Evolutionary conservation across 768 basidiomycete genomes (phyloP).

Genomic region (Mycena haematopus): DNA sequence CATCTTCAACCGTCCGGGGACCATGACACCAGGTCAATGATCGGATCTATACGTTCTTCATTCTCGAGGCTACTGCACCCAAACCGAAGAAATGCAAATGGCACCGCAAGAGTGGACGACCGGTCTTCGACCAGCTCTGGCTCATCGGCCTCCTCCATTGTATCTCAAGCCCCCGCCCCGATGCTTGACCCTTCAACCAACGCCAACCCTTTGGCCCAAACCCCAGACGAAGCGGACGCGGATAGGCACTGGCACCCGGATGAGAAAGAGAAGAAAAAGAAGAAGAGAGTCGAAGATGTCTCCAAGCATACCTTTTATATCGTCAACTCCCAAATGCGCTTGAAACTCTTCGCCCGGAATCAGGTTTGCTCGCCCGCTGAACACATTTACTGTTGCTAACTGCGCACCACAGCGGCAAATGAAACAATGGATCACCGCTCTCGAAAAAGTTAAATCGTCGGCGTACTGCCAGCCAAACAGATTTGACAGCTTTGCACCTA

Average conservation of each 20-base stretch:
- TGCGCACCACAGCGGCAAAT: constrained; percentile 75
- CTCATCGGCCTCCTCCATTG: constrained; percentile 44
- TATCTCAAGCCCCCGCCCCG: constrained; percentile 53
- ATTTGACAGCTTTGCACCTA: constrained; percentile 95
- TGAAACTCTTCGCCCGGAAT: constrained; percentile 88
- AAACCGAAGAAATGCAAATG: constrained; percentile 31
- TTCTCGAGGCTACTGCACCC: constrained; percentile 54
- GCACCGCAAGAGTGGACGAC: constrained; percentile 33
- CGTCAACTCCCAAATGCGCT: constrained; percentile 85
- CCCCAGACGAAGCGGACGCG: constrained; percentile 35
- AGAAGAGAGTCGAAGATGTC: constrained; percentile 62
- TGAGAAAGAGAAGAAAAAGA: constrained; percentile 52
- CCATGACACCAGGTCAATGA: constrained; percentile 45
- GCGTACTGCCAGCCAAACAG: constrained; percentile 81
- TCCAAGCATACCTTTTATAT: constrained; percentile 96
- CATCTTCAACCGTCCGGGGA: constrained; percentile 29
- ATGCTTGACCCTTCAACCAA: constrained; percentile 87
- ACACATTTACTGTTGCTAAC: constrained; percentile 11
- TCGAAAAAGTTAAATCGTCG: constrained; percentile 84
- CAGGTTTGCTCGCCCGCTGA: constrained; percentile 56
- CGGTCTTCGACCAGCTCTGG: constrained; percentile 38
- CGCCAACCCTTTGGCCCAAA: constrained; percentile 55
- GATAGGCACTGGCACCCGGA: constrained; percentile 40
- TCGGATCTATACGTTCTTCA: constrained; percentile 55
- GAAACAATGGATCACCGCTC: constrained; percentile 93